Conservation (phyloP, 345 rosid species). For the Salix arbutifolia region DNA sequence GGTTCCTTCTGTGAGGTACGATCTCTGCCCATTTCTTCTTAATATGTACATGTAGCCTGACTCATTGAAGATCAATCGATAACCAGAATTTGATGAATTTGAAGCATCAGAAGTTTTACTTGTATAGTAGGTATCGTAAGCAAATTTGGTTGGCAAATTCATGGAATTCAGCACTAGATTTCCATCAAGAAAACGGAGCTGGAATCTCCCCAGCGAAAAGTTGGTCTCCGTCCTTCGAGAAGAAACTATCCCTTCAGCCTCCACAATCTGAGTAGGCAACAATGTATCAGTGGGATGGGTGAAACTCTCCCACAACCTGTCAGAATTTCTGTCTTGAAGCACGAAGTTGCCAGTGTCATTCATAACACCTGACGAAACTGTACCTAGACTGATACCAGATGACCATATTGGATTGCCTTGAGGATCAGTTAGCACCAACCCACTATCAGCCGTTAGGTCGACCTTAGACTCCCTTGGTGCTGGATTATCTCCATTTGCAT, state of each 20-base stretch:
- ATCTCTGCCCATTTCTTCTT: not conserved
- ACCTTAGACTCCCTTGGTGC: not conserved
- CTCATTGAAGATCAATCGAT: not conserved
- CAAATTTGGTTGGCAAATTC: not conserved
- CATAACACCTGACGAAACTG: not conserved
- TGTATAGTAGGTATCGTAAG: not conserved
- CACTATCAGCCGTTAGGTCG: not conserved
- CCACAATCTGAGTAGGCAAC: slow-evolving; percentile 2
- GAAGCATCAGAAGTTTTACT: not conserved
- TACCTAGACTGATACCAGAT: not conserved
- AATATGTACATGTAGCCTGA: slow-evolving; percentile 4
- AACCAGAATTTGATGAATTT: not conserved
- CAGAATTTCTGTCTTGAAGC: not conserved
- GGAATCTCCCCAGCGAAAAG: slow-evolving; percentile 5
- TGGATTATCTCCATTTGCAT: not conserved
- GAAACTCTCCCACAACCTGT: slow-evolving; percentile 1
- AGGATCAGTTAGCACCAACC: not conserved
- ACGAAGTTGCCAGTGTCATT: not conserved
- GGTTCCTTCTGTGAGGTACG: no score
- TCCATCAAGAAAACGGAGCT: not conserved
- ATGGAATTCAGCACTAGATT: not conserved
- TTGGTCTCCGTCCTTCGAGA: not conserved
- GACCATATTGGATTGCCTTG: not conserved
- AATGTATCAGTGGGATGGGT: not conserved
- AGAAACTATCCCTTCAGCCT: not conserved